Evolutionary conservation across 176 grass and related monocot species (phyloP).

Genomic region (Cymbopogon citratus): DNA sequence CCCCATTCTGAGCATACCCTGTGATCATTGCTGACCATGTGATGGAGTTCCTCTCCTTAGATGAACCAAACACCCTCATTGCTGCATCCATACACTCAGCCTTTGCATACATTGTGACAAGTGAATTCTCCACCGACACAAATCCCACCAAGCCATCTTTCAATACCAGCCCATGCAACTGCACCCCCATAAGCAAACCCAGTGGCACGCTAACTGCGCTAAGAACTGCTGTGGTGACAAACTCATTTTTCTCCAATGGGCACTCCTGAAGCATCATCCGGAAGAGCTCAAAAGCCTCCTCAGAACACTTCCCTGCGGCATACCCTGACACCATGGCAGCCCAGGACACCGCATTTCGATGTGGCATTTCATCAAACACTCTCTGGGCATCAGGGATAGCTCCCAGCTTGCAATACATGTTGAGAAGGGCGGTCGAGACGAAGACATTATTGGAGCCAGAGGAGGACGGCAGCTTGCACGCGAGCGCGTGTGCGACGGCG

Average conservation of each 20-base stretch:
- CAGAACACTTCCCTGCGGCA: constrained; percentile 34
- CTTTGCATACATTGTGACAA: constrained; percentile 67
- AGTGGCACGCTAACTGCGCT: constrained; percentile 24
- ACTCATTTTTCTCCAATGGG: no score
- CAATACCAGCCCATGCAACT: constrained; percentile 47
- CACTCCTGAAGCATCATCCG: no score
- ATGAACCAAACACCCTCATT: constrained; percentile 45
- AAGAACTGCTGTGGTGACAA: background rate
- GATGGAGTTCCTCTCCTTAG: constrained; percentile 40
- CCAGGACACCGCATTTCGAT: constrained; percentile 39
- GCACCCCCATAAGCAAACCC: constrained; percentile 43
- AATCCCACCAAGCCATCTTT: constrained; percentile 47
- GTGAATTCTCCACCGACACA: constrained; percentile 58
- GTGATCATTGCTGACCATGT: constrained; percentile 42
- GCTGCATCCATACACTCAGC: constrained; percentile 48
- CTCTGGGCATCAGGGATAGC: no score
- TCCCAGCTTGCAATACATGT: background rate
- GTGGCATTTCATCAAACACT: constrained; percentile 59
- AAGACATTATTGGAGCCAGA: constrained; percentile 54
- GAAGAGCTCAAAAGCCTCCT: background rate
- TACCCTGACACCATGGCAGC: constrained; percentile 58
- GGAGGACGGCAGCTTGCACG: constrained; percentile 35
- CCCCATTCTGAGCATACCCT: constrained; percentile 59
- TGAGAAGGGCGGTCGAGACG: constrained; percentile 46
- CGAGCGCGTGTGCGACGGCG: constrained; percentile 20